phyloP scores from a whole-genome alignment of 73 alveolate species.

The Paramecium octaurelia region DNA sequence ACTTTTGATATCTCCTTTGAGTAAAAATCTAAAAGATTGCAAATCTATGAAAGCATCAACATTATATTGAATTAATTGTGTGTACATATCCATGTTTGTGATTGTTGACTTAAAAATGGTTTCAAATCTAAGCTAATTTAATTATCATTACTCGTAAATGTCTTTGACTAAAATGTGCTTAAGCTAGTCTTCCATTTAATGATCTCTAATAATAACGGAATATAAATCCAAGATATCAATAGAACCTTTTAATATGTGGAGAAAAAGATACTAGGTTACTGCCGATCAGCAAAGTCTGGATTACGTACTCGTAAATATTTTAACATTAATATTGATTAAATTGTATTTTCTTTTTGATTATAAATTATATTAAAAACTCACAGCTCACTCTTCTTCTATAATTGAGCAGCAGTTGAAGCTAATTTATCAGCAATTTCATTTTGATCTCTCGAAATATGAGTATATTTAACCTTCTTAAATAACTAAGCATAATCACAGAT shows the following conservation, averaged over 20 bases:
- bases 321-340: not conserved
- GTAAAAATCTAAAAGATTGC: not conserved
- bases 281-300: not conserved
- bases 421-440: not conserved
- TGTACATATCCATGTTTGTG: not conserved
- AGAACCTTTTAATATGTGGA: not conserved
- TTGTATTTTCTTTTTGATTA: not conserved
- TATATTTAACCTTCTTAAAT: not conserved
- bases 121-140: not conserved
- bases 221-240: slow-evolving; percentile 15
- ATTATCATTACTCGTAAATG: not conserved
- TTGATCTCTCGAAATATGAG: not conserved
- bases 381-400: not conserved
- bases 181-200: not conserved
- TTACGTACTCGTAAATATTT: not conserved
- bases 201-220: slow-evolving; percentile 10
- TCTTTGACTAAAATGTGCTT: slow-evolving; percentile 1
- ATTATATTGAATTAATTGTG: not conserved
- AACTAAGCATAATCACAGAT: not conserved
- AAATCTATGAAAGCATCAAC: not conserved
- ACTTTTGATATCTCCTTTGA: slow-evolving; percentile 7
- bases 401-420: not conserved
- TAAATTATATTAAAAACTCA: not conserved
- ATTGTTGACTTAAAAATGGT: not conserved
- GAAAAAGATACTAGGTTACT: not conserved